Conservation (phyloP, 129 eudicot genomes). For the Lonicera japonica region DNA sequence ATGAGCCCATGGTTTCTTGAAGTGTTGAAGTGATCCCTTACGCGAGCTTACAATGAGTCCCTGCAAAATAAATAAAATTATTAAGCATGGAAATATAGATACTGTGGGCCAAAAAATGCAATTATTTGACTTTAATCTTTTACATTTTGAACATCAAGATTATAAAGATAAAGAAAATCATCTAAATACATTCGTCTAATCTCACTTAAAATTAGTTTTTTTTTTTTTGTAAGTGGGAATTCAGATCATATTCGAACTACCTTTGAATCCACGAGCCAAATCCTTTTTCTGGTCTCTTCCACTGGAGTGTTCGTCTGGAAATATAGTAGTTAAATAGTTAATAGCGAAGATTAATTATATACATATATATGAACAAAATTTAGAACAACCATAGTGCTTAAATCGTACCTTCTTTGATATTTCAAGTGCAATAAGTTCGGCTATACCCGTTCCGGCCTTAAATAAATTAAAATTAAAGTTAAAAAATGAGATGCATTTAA, state of each 20-base stretch:
- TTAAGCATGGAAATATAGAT: too few relatives aligned
- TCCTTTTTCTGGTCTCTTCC: conserved; percentile 73
- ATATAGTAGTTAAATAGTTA: not conserved
- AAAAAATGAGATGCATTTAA: too few relatives aligned
- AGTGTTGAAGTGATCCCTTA: conserved; percentile 72
- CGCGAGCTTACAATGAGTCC: conserved; percentile 80
- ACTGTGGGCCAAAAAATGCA: too few relatives aligned
- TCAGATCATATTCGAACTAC: conserved; percentile 23
- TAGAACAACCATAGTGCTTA: not conserved
- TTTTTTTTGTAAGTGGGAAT: not conserved
- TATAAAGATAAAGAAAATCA: too few relatives aligned
- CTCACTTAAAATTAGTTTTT: too few relatives aligned
- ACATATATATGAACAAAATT: not conserved
- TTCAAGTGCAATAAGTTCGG: conserved; percentile 95
- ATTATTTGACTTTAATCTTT: too few relatives aligned
- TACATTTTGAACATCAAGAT: too few relatives aligned
- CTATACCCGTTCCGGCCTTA: conserved; percentile 97
- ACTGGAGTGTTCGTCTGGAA: conserved; percentile 41
- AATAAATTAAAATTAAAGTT: too few relatives aligned
- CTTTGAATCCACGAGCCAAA: conserved; percentile 98
- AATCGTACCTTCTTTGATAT: conserved; percentile 63
- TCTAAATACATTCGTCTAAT: too few relatives aligned
- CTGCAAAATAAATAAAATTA: conserved; percentile 22
- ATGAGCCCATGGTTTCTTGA: conserved; percentile 87
- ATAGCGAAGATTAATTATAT: not conserved